Evolutionary conservation across 2,329 filamentous ascomycete species (phyloP), one percentile per base, ranked within the genome.

Genomic region (Aspergillus oerlinghausenensis): DNA sequence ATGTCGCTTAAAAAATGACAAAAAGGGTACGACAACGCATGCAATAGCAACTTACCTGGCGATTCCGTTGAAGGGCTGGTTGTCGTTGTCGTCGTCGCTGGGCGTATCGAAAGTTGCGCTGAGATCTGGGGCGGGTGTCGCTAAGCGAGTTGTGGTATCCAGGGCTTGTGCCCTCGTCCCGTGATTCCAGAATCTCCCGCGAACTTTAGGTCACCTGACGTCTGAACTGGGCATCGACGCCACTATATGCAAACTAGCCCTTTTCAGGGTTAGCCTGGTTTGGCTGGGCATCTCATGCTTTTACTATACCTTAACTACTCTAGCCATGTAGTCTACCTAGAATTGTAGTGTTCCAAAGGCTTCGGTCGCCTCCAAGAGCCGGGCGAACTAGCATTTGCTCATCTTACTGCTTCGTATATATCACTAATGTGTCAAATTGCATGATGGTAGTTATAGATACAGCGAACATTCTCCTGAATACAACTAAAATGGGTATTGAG

Each of bases 51-150:
- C 72, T 64, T 71, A 75, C 73, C 73, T 75, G 72, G 70, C 73
- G 68, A 73, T 76, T 76, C 74, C 69, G 67, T 73, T 72, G 70
- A 76, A 75, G 75, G 74, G 73, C 69, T 73, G 72, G 71, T 75
- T 74, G 72, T 74, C 71, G 72, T 70, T 70, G 70, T 75, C 70
- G 73, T 76, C 73, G 74, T 76, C 74, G 73, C 70, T 72, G 63
- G 71, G 71, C 71, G 70, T 71, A 71, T 73, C 68, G 65, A 67
- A 72, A 72, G 67, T 75, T 73, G 64, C 66, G 63, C 63, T 64
- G 60, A 62, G 64, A 66, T 68, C 64, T 64, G 64, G 65, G 62
- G 66, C 43, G 62, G 66, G 63, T 63, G 64, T 69, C 68, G 68
- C 69, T 76, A 74, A 76, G 73, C 73, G 74, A 75, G 67, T 66